These are phyloP conservation scores for Phyllosticta citrichinensis DNA, from an alignment of 2,329 filamentous ascomycete species.

Conservation along the genomic window DNA sequence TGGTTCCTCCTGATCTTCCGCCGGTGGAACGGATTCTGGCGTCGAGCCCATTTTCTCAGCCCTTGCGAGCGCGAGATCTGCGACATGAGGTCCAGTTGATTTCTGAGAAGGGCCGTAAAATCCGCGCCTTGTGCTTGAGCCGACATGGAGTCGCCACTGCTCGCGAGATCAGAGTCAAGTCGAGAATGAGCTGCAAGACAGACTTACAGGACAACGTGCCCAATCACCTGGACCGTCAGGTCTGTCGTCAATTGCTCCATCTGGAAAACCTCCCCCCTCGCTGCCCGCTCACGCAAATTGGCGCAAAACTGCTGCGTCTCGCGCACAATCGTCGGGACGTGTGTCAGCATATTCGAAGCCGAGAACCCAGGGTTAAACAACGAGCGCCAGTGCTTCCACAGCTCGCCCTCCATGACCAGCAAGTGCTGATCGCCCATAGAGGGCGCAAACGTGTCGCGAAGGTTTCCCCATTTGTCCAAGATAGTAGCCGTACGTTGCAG, in stretches of 20 bases:
- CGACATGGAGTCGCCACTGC: conserved; percentile 3
- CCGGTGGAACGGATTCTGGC: not conserved
- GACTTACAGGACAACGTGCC: conserved; percentile 5
- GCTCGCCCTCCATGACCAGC: conserved; percentile 13
- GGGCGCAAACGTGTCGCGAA: not conserved
- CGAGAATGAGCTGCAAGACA: conserved; percentile 13
- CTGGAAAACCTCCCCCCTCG: not conserved
- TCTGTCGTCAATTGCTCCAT: conserved; percentile 1
- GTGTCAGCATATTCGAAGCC: conserved; percentile 14
- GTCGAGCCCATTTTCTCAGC: not conserved
- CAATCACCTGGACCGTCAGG: conserved; percentile 9
- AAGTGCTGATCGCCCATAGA: not conserved
- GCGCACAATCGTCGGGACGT: conserved; percentile 16
- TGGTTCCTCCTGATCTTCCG: not conserved
- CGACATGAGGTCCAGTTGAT: not conserved
- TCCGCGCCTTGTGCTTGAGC: not conserved
- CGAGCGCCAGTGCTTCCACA: conserved; percentile 16
- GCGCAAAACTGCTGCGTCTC: conserved; percentile 14
- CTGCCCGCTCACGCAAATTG: not conserved
- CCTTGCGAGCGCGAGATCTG: not conserved
- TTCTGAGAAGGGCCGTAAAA: not conserved
- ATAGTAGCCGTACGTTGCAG: not conserved
- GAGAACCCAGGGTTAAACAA: conserved; percentile 18
- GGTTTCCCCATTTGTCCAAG: not conserved
- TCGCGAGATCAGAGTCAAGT: conserved; percentile 12